Evolutionary conservation across 2,329 filamentous ascomycete species (phyloP).

Genomic region (Curvularia sp.): DNA sequence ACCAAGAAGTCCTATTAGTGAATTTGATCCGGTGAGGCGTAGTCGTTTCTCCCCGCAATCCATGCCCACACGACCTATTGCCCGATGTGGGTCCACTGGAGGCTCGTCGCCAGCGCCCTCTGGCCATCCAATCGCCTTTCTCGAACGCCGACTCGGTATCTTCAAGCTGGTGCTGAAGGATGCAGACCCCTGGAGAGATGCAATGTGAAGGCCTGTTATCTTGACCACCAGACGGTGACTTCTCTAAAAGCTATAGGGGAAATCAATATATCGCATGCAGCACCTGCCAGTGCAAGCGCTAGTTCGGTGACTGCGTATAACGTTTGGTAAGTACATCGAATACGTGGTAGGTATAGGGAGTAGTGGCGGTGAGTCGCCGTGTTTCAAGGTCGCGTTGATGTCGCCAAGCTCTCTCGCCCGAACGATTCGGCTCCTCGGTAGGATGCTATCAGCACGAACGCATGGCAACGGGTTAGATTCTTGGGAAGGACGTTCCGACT

Average conservation of each 20-base stretch:
- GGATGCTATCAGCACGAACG: constrained; percentile 8
- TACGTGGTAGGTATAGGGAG: background rate
- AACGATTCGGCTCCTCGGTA: constrained; percentile 22
- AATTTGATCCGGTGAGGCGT: constrained; percentile 3
- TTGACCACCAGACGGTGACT: background rate
- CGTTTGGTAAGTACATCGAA: background rate
- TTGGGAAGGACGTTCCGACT: constrained; percentile 8
- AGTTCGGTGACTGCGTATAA: background rate
- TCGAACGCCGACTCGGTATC: constrained; percentile 4
- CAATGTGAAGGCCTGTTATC: background rate
- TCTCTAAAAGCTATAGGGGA: background rate
- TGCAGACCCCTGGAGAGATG: background rate
- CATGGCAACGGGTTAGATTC: constrained; percentile 20
- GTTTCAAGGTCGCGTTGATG: background rate
- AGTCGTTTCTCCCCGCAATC: constrained; percentile 12
- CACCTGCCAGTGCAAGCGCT: background rate
- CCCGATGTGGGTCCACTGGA: constrained; percentile 9
- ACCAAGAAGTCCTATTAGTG: background rate
- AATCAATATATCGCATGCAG: background rate
- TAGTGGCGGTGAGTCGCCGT: constrained; percentile 13
- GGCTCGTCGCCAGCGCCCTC: constrained; percentile 7
- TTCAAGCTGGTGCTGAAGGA: background rate
- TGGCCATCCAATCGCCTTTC: constrained; percentile 9
- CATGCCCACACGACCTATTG: constrained; percentile 8
- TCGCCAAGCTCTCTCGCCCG: constrained; percentile 31